Percentiles rank a stretch among this genome's conserved stretches.
Evolutionary conservation across 2,329 filamentous ascomycete genomes (phyloP).

Genomic region (Penicillium sp.): DNA sequence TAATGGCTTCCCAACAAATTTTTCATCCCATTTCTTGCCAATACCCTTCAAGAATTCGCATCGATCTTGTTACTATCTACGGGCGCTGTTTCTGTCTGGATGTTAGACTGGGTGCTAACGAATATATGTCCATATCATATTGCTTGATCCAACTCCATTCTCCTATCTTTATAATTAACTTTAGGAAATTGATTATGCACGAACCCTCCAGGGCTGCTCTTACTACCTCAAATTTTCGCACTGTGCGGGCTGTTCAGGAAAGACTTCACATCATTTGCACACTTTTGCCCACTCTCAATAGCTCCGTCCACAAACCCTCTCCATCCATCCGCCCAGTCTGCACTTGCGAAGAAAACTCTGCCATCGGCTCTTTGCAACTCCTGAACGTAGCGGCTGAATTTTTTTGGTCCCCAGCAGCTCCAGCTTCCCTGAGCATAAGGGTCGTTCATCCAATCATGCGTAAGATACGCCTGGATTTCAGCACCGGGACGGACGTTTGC

Average conservation of each 20-base stretch:
- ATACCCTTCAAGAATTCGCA: conserved; percentile 20
- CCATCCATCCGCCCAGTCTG: conserved; percentile 19
- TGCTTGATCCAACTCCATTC: neutral
- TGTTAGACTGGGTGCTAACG: conserved; percentile 21
- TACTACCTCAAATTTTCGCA: neutral
- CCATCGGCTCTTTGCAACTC: conserved; percentile 6
- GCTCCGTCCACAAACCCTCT: conserved; percentile 15
- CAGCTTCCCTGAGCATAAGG: conserved; percentile 15
- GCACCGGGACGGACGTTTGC: neutral
- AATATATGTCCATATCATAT: conserved; percentile 16
- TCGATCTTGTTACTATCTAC: conserved; percentile 9
- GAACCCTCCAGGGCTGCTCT: neutral
- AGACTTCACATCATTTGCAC: neutral
- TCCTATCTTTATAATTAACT: neutral
- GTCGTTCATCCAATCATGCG: conserved; percentile 6
- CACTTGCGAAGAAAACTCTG: conserved; percentile 11
- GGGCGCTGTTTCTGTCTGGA: conserved; percentile 7
- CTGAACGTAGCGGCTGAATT: neutral
- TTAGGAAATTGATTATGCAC: neutral
- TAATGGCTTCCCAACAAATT: neutral
- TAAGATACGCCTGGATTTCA: neutral
- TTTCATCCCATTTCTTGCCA: conserved; percentile 12
- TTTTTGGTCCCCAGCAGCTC: conserved; percentile 11
- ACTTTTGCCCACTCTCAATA: conserved; percentile 8
- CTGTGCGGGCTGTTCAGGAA: neutral